Conservation (phyloP, 345 rosid species). For the Kandelia obovata region DNA sequence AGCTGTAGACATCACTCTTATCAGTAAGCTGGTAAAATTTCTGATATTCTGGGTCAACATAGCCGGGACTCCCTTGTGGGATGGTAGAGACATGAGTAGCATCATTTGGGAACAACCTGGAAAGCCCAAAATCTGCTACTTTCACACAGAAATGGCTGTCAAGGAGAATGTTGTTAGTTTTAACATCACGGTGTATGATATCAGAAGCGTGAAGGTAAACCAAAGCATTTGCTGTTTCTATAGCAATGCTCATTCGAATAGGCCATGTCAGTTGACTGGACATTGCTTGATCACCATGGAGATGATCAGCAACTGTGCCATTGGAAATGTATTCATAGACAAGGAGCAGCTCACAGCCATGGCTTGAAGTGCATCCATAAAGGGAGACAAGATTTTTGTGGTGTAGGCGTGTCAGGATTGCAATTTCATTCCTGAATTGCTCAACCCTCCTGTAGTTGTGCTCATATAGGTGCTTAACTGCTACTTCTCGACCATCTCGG, state of each 20-base stretch:
- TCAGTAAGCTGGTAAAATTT: slow-evolving; percentile 21
- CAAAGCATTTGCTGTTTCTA: slow-evolving; percentile 24
- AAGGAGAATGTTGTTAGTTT: slow-evolving; percentile 24
- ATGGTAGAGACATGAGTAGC: slow-evolving; percentile 24
- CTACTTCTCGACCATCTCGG: slow-evolving; percentile 35
- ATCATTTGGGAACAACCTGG: slow-evolving; percentile 20
- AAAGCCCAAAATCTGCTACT: slow-evolving; percentile 28
- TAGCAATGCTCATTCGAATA: slow-evolving; percentile 20
- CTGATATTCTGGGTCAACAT: slow-evolving; percentile 25
- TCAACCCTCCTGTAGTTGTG: slow-evolving; percentile 24
- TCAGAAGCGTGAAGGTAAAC: slow-evolving; percentile 26
- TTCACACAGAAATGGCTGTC: slow-evolving; percentile 16
- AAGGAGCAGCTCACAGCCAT: slow-evolving; percentile 32
- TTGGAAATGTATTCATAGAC: slow-evolving; percentile 25
- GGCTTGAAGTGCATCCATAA: slow-evolving; percentile 36
- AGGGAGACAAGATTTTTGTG: slow-evolving; percentile 38
- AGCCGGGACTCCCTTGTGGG: slow-evolving; percentile 25
- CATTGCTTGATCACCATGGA: slow-evolving; percentile 20
- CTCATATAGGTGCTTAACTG: slow-evolving; percentile 36
- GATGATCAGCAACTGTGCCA: slow-evolving; percentile 26
- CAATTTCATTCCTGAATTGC: slow-evolving; percentile 36
- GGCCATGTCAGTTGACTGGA: slow-evolving; percentile 18
- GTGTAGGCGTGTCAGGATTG: slow-evolving; percentile 30
- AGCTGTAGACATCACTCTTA: slow-evolving; percentile 27
- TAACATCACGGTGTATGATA: slow-evolving; percentile 22